Evolutionary conservation across 2,329 filamentous ascomycete genomes (phyloP), one percentile per base, ranked within the genome.

Genomic region (Sordariomycetes sp.): DNA sequence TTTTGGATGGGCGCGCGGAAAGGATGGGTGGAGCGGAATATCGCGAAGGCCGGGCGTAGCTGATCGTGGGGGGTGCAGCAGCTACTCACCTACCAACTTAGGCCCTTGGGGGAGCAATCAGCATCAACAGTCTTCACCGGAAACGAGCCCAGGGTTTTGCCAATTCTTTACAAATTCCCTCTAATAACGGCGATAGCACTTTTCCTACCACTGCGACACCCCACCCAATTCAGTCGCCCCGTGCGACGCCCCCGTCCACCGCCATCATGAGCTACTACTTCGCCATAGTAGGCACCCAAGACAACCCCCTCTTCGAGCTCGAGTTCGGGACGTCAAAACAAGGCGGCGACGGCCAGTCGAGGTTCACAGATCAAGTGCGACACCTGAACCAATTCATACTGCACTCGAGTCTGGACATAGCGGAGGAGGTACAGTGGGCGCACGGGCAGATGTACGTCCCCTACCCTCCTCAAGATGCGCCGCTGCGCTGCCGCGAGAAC

Each of bases 381-480:
- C 86, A 94, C 58, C 82, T 95, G 70, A 95, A 95, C 64, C 92
- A 95, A 59, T 96, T 98, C 66, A 86, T 96, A 54, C 79, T 94
- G 21, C 90, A 98, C 64, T 88, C 86, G 46, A 85, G 85, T 45
- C 68, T 98, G 37, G 92, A 98, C 58, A 86, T 96, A 30, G 84
- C 94, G 33, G 92, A 98, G 63, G 92, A 98, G 60, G 79, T 90
- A 20, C 92, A 96, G 63, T 98, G 92, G 90, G 82, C 78, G 6
- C 85, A 70, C 41, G 83, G 84, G 5, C 80, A 85, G 47, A 82
- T 94, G 86, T 93, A 64, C 43, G 68, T 54, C 14, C 25, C 26
- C 15, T n/a, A n/a, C 12, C 8, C 29, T 9, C 18, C 23, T 21
- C 20, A 15, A 24, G 14, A 15, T 16, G 6, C 21, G 23, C 14